A percentile compares a stretch with the other conserved stretches of the same genome.
Evolutionary conservation across 2,329 filamentous ascomycete genomes (phyloP).

Genomic region (Xylariales sp.): DNA sequence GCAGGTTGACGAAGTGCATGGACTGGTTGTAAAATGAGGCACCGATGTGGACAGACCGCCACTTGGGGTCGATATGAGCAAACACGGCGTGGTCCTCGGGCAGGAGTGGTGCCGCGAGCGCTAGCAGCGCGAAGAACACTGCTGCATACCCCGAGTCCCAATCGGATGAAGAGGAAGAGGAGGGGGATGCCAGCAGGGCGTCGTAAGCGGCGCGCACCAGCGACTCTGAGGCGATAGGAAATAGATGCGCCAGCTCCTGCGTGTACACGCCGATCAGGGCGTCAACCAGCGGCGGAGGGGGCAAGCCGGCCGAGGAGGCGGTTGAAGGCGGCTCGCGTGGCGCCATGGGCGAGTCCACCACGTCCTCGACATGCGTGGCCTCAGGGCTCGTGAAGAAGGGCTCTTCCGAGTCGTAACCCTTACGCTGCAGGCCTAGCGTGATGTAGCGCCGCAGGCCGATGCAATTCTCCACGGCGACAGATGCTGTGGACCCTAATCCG

Average conservation of each 20-base stretch:
- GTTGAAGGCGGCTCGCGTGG: too few species aligned
- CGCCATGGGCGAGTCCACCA: too few species aligned
- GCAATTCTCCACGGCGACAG: conserved; percentile 1
- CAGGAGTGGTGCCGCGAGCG: neutral
- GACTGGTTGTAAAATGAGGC: neutral
- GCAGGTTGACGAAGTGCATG: neutral
- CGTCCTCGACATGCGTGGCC: neutral
- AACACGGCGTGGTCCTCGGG: neutral
- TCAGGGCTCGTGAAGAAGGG: neutral
- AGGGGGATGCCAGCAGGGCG: neutral
- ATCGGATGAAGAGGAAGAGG: neutral
- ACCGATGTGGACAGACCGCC: neutral
- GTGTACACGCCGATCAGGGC: neutral
- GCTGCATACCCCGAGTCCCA: conserved; percentile 1
- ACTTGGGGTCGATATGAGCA: neutral
- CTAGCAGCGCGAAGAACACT: neutral
- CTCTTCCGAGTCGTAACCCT: neutral
- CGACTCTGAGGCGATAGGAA: neutral
- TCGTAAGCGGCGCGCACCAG: neutral
- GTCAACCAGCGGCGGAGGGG: neutral
- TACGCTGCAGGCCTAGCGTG: neutral
- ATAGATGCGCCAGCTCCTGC: neutral
- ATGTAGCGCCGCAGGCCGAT: conserved; percentile 2
- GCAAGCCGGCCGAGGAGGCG: too few species aligned
- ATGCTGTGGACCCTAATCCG: neutral